Evolutionary conservation across 352 stramenopile genomes (phyloP), one percentile per base, ranked within the genome.

Genomic region (Globisporangium rhizosaccharum): DNA sequence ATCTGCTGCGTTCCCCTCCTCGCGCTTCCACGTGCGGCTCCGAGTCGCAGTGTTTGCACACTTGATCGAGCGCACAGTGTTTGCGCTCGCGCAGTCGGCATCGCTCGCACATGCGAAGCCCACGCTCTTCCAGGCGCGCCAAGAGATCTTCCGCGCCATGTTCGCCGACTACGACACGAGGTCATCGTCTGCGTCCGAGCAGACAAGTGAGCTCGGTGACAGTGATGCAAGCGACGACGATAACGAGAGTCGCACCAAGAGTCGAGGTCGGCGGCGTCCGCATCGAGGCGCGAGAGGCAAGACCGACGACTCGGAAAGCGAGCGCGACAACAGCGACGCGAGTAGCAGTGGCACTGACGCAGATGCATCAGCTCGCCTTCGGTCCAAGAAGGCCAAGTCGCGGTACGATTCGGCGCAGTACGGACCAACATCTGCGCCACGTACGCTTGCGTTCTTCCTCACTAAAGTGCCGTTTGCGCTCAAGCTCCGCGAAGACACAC

Each of bases 381-480:
- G 23, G 14, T 52, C 47, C 28, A 51, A 18, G 45, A 23, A 8
- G 33, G n/a, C 15, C 15, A 30, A 55, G 17, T 30, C 25, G n/a
- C 48, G 20, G 41, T 44, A 44, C 45, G 26, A 58, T 5, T 50
- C 47, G 33, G 12, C 49, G 14, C 45, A 28, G 18, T 63, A 62
- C 18, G 65, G 62, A 3, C 66, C 58, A 0, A 48, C 50, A 1
- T 28, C 63, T 15, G 30, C 49, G 20, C 68, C 75, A 1, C 70
- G 63, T 7, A 64, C 76, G 23, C 59, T 86, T 9, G 65, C 65
- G 9, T 83, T 80, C 53, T 86, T 86, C 46, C 51, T 86, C 28
- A 44, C 56, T 6, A 76, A 72, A 37, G 66, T 71, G 1, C 76
- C 76, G 10, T 82, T 71, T 50, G 53, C 71, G 0, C 67, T 82